phyloP scores from a whole-genome alignment of 805 yeast genomes.

The Jamesozyma rosinii region DNA sequence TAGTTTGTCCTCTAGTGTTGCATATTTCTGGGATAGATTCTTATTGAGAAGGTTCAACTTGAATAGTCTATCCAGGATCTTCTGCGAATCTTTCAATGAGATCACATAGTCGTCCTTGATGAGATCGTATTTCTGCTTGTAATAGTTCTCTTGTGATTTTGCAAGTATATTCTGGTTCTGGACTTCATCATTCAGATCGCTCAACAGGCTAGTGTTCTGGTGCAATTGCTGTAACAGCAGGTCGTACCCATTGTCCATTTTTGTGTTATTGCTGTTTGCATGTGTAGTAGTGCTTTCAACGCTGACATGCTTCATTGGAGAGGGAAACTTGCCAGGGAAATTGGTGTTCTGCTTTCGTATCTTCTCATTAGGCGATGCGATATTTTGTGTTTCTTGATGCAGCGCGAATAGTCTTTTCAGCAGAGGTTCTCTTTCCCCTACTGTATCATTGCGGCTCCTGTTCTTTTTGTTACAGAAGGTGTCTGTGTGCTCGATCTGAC shows the following conservation, averaged over 20 bases:
- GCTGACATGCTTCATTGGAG: conserved; percentile 10
- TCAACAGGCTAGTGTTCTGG: conserved; percentile 9
- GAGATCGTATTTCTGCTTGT: conserved; percentile 21
- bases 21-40: conserved; percentile 4
- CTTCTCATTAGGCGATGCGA: background rate
- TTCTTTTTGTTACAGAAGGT: conserved; percentile 18
- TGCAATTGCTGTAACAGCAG: conserved; percentile 20
- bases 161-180: conserved; percentile 4
- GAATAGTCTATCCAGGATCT: conserved; percentile 1
- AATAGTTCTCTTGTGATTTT: conserved; percentile 9
- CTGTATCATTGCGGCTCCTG: conserved; percentile 12
- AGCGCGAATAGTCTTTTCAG: conserved; percentile 15
- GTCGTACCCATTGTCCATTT: conserved; percentile 10
- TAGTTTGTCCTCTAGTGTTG: background rate
- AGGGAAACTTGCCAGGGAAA: conserved; percentile 29
- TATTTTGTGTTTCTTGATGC: conserved; percentile 4
- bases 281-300: background rate
- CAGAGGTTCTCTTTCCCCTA: conserved; percentile 18
- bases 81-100: conserved; percentile 4
- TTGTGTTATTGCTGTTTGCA: background rate
- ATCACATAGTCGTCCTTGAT: conserved; percentile 11
- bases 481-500: conserved; percentile 15
- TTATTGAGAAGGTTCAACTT: conserved; percentile 8
- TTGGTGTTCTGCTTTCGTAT: background rate
- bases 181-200: conserved; percentile 10